Evolutionary conservation across 1,139 yeast species (phyloP), one percentile per base, ranked within the genome.

Genomic region (Hyphopichia burtonii): DNA sequence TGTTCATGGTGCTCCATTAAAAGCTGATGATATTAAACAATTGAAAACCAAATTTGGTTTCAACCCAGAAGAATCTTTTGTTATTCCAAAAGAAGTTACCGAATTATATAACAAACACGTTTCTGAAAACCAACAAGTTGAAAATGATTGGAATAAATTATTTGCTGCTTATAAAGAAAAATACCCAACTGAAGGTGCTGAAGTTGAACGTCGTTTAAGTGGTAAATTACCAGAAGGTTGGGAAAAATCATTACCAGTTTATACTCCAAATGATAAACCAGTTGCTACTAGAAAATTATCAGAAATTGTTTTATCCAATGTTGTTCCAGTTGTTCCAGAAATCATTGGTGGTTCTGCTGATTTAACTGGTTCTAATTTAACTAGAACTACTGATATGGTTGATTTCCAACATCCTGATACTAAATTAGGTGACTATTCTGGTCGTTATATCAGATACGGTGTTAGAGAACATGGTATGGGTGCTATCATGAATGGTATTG

Each of bases 391-490:
- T 61, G 84, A 76, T 48, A 87, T 96, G 48, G 80, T 80, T 54
- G 97, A 93, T 70, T 93, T 91, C 94, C 98, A 93, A 79, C 90
- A 94, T 47, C 89, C 93, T 44, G 62, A 82, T 46, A 74, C 91
- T 52, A 83, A 82, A 41, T 76, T 89, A 53, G 99, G 99, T 71
- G 82, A 82, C 65, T 91, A 84, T 76, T 53, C 81, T 47, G 99
- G 99, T 66, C 86, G 97, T 68, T 93, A 93, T 77, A 80, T 93
- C 68, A 86, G 98, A 76, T 93, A 86, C 68, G 99, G 99, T 82
- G 97, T 93, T 52, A 88, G 99, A 74, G 99, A 93, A 77, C 99
- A 94, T 74, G 99, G 90, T 71, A 91, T 93, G 98, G 97, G 97
- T 74, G 98, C 98, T 54, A 87, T 93, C 66, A 82, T 93, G 84